These are phyloP conservation scores for Poa annua DNA, from an alignment of 176 grass and related monocot genomes.

Conservation along the genomic window DNA sequence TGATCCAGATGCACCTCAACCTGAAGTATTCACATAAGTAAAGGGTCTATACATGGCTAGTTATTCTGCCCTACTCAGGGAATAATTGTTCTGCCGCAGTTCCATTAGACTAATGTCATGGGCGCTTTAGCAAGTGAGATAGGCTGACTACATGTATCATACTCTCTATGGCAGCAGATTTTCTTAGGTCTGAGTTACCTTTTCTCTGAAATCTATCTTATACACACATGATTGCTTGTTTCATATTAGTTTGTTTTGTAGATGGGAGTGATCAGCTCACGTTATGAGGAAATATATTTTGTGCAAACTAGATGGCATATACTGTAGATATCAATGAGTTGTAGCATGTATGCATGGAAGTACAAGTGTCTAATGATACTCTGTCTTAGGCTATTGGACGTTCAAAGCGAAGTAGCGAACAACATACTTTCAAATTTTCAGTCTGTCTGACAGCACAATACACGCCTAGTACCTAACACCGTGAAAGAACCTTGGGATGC, in stretches of 20 bases:
- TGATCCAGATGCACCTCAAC: background rate
- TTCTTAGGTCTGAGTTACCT: background rate
- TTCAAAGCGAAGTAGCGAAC: background rate
- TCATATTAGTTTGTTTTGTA: background rate
- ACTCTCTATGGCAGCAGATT: background rate
- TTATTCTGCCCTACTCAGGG: background rate
- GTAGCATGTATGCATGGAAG: background rate
- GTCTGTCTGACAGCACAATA: background rate
- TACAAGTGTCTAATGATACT: constrained; percentile 7
- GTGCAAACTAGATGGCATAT: constrained; percentile 6
- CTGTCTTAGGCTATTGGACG: background rate
- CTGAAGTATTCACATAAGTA: background rate
- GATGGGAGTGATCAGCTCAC: background rate
- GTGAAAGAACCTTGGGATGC: background rate
- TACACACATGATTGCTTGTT: background rate
- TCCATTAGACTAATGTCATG: background rate
- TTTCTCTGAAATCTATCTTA: background rate
- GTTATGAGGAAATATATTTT: background rate
- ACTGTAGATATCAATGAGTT: background rate
- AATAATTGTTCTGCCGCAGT: background rate
- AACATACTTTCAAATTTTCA: background rate
- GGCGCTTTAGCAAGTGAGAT: constrained; percentile 18
- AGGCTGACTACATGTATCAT: constrained; percentile 2
- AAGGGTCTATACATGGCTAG: background rate
- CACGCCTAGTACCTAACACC: constrained; percentile 3